Percentiles rank a stretch among this genome's conserved stretches.
phyloP scores from a whole-genome alignment of 768 basidiomycete genomes.

The Serendipita indica region DNA sequence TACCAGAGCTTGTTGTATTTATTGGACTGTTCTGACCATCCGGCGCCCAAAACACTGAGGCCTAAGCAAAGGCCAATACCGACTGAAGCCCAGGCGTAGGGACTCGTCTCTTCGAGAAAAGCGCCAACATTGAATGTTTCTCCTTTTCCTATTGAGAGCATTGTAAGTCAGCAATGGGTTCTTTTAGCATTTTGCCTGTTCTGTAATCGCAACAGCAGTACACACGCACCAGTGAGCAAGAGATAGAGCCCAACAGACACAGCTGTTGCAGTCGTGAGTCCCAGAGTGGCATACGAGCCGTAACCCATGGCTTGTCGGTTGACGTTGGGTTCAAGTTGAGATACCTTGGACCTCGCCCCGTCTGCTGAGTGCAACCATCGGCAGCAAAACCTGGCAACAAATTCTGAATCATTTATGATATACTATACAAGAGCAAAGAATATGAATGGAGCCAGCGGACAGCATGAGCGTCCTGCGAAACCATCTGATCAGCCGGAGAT shows the following conservation, averaged over 20 bases:
- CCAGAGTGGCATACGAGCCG: conserved; percentile 17
- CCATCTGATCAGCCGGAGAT: too few relatives aligned
- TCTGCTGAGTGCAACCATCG: too few relatives aligned
- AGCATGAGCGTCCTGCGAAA: too few relatives aligned
- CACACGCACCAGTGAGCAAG: conserved; percentile 64
- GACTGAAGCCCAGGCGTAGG: conserved; percentile 81
- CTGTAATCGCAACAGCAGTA: background rate
- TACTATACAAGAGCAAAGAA: too few relatives aligned
- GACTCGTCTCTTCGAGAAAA: conserved; percentile 87
- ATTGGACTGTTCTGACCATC: conserved; percentile 49
- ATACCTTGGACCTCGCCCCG: too few relatives aligned
- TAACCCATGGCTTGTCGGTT: conserved; percentile 19
- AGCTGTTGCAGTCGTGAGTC: conserved; percentile 41
- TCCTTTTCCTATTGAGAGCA: conserved; percentile 45
- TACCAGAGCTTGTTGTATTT: background rate
- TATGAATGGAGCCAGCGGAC: too few relatives aligned
- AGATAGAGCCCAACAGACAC: conserved; percentile 67
- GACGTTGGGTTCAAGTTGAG: too few relatives aligned
- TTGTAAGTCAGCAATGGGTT: conserved; percentile 11
- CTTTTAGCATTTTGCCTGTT: too few relatives aligned
- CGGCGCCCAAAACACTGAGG: conserved; percentile 84
- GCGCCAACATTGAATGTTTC: conserved; percentile 89
- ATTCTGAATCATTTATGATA: too few relatives aligned
- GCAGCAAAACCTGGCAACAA: too few relatives aligned
- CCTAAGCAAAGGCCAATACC: conserved; percentile 92